Evolutionary conservation across 192 early-diverging fungal species (phyloP).

Genomic region (Rhizophagus sp.): DNA sequence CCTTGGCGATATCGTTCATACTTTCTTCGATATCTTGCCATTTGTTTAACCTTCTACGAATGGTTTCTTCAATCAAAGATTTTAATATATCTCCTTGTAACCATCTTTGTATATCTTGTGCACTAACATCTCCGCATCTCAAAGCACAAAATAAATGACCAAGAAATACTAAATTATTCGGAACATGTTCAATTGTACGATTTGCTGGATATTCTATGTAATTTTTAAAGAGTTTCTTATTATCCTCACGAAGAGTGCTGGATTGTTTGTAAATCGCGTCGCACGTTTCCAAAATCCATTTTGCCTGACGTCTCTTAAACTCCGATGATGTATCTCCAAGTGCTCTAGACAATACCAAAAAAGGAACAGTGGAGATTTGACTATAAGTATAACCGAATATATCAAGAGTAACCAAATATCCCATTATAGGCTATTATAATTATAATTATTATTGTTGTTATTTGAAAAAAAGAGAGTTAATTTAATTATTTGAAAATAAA

Average conservation of each 20-base stretch:
- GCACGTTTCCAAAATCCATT: constrained; percentile 44
- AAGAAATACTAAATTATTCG: constrained; percentile 43
- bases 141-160: constrained; percentile 46
- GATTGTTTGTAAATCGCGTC: constrained; percentile 45
- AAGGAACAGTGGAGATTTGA: constrained; percentile 44
- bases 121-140: constrained; percentile 37
- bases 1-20: constrained; percentile 33
- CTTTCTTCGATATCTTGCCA: constrained; percentile 26
- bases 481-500: background rate
- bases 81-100: constrained; percentile 31
- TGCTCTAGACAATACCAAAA: constrained; percentile 40
- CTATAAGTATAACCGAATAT: constrained; percentile 47
- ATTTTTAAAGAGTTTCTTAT: constrained; percentile 37
- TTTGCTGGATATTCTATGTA: constrained; percentile 33
- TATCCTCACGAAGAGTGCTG: constrained; percentile 35
- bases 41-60: constrained; percentile 40
- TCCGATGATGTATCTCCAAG: constrained; percentile 38
- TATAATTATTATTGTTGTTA: too few species aligned
- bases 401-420: constrained; percentile 46
- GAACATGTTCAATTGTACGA: constrained; percentile 43
- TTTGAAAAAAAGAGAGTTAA: background rate
- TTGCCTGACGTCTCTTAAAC: constrained; percentile 39
- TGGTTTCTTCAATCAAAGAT: constrained; percentile 40
- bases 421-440: constrained; percentile 39
- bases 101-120: constrained; percentile 22